Base-by-base conservation (phyloP, 768 basidiomycete species). In the Cystofilobasidium bisporidii region DNA sequence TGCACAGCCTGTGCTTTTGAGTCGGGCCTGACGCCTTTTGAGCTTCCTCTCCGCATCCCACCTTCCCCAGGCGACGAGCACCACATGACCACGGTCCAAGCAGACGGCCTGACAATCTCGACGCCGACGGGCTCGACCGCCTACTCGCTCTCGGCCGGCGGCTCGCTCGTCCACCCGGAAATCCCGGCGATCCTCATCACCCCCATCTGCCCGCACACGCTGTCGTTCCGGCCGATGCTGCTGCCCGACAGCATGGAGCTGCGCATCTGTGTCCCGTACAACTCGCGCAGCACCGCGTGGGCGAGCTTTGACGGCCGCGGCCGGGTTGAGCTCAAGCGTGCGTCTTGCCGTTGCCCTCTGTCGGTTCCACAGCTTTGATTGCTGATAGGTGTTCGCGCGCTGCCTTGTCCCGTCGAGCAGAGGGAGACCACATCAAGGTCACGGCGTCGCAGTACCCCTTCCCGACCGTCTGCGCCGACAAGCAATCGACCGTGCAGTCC, bases 401-500 rank as follows among this genome's bases (percentile, higher is more conserved):
- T n/a, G n/a, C n/a, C n/a, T n/a, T n/a, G n/a, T n/a, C n/a, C n/a
- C n/a, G n/a, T n/a, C n/a, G n/a, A n/a, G 43, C 79, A 97, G 93
- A 98, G 86, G 96, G 96, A 48, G 96, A 99, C 74, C 94, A 98
- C 75, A 97, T 99, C 80, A 98, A 94, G 79, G 87, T 99, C 66
- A 92, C 89, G 0, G 94, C 96, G 0, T 96, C 92, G 1, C 90
- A 87, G 75, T 99, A 90, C 76, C 96, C 96, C 6, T 98, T 98
- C 82, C 96, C 96, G 10, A 98, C 96, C 3, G 92, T 99, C 9
- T 98, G 94, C 74, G 91, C 91, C 10, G 90, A 96, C 75, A 96
- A 93, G 70, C 93, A 96, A 75, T 96, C 92, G 24, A 90, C 89
- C 2, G 65, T 67, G 20, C 45, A 59, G 60, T 15, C 17, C 32